Percentiles rank a stretch among this genome's conserved stretches.
Evolutionary conservation across 2,329 filamentous ascomycete species (phyloP).

Genomic region (Colletotrichum costaricense): DNA sequence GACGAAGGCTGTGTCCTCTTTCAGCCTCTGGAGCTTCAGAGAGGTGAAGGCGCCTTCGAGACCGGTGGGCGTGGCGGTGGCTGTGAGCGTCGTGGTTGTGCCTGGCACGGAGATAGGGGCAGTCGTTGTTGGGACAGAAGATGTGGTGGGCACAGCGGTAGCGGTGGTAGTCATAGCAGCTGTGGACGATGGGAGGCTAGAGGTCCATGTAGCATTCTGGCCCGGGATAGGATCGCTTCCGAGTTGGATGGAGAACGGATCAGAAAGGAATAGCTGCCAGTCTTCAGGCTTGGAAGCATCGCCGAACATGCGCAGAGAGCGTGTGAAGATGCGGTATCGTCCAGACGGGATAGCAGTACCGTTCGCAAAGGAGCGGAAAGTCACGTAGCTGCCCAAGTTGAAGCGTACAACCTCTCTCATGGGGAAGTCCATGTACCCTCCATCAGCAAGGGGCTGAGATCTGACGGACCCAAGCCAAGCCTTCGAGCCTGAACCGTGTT

Average conservation of each 20-base stretch:
- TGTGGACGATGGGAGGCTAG: neutral
- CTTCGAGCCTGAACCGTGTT: constrained; percentile 16
- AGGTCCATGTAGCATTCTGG: neutral
- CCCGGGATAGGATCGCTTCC: constrained; percentile 32
- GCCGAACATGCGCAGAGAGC: constrained; percentile 63
- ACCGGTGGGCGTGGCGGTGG: constrained; percentile 26
- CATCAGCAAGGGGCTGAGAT: neutral
- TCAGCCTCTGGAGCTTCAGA: constrained; percentile 23
- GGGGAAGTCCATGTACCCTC: constrained; percentile 23
- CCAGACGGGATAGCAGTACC: constrained; percentile 34
- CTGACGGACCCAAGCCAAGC: constrained; percentile 34
- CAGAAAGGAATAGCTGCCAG: constrained; percentile 57
- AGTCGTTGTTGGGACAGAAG: neutral
- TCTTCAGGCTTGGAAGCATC: constrained; percentile 54
- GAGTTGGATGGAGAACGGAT: constrained; percentile 35
- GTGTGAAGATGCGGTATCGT: constrained; percentile 45
- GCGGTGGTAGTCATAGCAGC: neutral
- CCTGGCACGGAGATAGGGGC: constrained; percentile 22
- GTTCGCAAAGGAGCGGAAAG: constrained; percentile 35
- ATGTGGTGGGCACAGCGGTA: constrained; percentile 1
- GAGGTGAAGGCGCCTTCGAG: constrained; percentile 16
- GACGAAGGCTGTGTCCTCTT: constrained; percentile 4
- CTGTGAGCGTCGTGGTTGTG: constrained; percentile 31
- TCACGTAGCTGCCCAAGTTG: constrained; percentile 23
- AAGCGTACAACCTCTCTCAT: constrained; percentile 30